phyloP scores from a whole-genome alignment of 768 basidiomycete species.

The Collybiopsis luxurians region DNA sequence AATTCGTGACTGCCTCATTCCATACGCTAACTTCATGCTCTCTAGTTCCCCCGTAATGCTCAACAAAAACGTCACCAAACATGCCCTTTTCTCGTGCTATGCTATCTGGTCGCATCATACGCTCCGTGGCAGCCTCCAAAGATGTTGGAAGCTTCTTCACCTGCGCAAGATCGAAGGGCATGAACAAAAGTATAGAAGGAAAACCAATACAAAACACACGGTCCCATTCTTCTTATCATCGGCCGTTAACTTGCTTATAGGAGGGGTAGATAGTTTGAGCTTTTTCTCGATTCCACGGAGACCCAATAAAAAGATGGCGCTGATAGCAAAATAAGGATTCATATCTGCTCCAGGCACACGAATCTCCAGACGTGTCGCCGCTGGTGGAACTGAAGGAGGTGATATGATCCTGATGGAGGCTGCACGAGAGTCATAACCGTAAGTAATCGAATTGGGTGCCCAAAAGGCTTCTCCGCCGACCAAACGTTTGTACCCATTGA shows the following conservation, averaged over 20 bases:
- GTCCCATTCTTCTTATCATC: slow-evolving; percentile 60
- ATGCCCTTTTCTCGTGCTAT: slow-evolving; percentile 73
- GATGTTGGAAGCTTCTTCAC: slow-evolving; percentile 76
- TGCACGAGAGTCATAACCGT: slow-evolving; percentile 93
- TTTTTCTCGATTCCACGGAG: slow-evolving; percentile 84
- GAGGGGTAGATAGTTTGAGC: slow-evolving; percentile 62
- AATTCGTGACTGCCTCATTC: slow-evolving; percentile 89
- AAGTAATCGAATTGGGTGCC: slow-evolving; percentile 91
- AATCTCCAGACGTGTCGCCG: slow-evolving; percentile 88
- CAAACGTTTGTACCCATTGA: slow-evolving; percentile 97
- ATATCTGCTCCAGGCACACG: slow-evolving; percentile 97
- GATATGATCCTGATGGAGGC: slow-evolving; percentile 92
- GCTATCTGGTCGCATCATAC: slow-evolving; percentile 77
- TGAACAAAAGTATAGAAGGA: slow-evolving; percentile 39
- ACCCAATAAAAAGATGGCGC: slow-evolving; percentile 85
- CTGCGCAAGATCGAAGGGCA: slow-evolving; percentile 31
- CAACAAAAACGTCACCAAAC: slow-evolving; percentile 87
- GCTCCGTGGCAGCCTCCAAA: slow-evolving; percentile 73
- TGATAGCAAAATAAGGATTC: slow-evolving; percentile 88
- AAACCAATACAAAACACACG: slow-evolving; percentile 25
- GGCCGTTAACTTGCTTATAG: slow-evolving; percentile 56
- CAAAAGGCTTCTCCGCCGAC: slow-evolving; percentile 92
- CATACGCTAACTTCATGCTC: slow-evolving; percentile 85
- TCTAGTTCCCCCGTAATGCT: slow-evolving; percentile 95
- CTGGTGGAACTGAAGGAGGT: slow-evolving; percentile 79